These are phyloP conservation scores for Mallotus nudiflorus DNA, from an alignment of 345 rosid species.

Conservation along the genomic window DNA sequence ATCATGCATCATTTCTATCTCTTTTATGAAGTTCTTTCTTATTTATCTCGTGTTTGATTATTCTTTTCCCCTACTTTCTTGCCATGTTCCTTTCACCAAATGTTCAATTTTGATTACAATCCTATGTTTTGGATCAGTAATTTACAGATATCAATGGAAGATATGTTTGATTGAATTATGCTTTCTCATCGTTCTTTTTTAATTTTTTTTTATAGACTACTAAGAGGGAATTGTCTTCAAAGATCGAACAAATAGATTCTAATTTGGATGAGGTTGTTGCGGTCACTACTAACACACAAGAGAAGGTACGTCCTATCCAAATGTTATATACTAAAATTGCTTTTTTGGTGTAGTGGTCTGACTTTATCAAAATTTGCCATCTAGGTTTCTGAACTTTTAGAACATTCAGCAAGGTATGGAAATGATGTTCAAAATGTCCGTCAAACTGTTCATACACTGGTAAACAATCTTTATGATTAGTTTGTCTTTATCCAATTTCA, in stretches of 20 bases:
- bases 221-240: constrained; percentile 59
- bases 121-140: background rate
- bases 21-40: background rate
- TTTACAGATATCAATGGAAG: background rate
- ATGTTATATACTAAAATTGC: background rate
- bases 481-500: background rate
- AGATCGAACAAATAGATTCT: constrained; percentile 51
- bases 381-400: constrained; percentile 59
- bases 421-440: constrained; percentile 55
- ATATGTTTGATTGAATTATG: background rate
- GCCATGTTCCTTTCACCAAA: background rate
- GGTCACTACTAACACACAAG: constrained; percentile 55
- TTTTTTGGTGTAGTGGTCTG: constrained; percentile 9
- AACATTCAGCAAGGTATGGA: constrained; percentile 43
- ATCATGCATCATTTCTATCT: background rate
- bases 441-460: constrained; percentile 74
- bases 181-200: background rate
- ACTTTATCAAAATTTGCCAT: constrained; percentile 13
- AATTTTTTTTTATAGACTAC: constrained; percentile 47
- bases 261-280: constrained; percentile 54
- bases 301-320: constrained; percentile 48
- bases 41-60: background rate
- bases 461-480: constrained; percentile 28
- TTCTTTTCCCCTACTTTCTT: background rate
- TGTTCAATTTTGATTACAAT: background rate